Conservation (phyloP, 176 grass and related monocot species). For the Lolium perenne region DNA sequence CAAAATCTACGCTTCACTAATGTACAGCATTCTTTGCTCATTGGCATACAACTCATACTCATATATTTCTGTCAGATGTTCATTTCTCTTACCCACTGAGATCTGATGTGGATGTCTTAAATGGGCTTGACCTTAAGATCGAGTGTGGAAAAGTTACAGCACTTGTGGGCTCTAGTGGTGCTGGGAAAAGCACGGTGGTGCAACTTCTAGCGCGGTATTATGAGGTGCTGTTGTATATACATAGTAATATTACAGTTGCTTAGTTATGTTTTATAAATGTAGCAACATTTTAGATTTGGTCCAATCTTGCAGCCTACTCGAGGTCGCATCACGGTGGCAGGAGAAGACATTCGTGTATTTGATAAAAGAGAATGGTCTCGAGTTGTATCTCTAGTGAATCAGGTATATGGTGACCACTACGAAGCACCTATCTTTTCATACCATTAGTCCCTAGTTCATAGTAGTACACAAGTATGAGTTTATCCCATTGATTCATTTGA, state of each 20-base stretch:
- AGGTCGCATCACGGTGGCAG: slow-evolving; percentile 83
- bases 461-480: slow-evolving; percentile 23
- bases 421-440: slow-evolving; percentile 1
- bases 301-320: slow-evolving; percentile 73
- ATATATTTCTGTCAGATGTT: slow-evolving; percentile 65
- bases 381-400: slow-evolving; percentile 89
- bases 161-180: slow-evolving; percentile 92
- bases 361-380: slow-evolving; percentile 98
- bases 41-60: slow-evolving; percentile 31
- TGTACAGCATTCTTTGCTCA: background rate
- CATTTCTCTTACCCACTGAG: slow-evolving; percentile 97
- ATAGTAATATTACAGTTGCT: slow-evolving; percentile 19
- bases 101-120: slow-evolving; percentile 84
- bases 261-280: slow-evolving; percentile 31
- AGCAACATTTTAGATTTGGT: slow-evolving; percentile 36
- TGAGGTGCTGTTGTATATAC: slow-evolving; percentile 60
- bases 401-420: slow-evolving; percentile 53
- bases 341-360: slow-evolving; percentile 94
- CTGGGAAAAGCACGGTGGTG: slow-evolving; percentile 96
- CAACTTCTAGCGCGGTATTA: slow-evolving; percentile 96
- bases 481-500: slow-evolving; percentile 31
- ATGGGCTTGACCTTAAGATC: slow-evolving; percentile 83
- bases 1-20: slow-evolving; percentile 21
- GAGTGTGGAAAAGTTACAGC: slow-evolving; percentile 94
- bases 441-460: slow-evolving; percentile 4